Base-by-base conservation (phyloP, 1,139 yeast species). In the Yamadazyma epiphylla region DNA sequence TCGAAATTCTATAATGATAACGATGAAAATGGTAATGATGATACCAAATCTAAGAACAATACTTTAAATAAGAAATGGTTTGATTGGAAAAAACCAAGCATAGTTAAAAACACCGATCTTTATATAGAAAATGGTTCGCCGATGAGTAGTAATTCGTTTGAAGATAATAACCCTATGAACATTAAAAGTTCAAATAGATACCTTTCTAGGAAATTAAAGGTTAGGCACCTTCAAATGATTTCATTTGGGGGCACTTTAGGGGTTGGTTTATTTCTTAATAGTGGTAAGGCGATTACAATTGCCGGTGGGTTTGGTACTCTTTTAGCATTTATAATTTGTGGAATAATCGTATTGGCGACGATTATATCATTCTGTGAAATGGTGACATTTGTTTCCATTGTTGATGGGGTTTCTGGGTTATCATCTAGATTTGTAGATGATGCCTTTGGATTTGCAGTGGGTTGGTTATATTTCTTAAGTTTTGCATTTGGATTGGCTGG, bases 241-340 rank as follows among this genome's bases (percentile, higher is more conserved):
- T 85, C 94, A 0, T 64, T 87, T 25, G 91, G 94, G 3, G 94
- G 91, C 1, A 82, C 91, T 0, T 58, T 85, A 4, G 95, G 95
- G 1, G 89, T 85, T n/a, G 94, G 95, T 0, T 55, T 85, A 12
- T 70, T 84, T 41, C 60, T 84, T 25, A 80, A 83, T 29, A 71
- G 85, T n/a, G 94, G 95, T 2, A 80, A 81, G 43, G 84, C 88
- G 1, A 68, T 87, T 30, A 70, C 81, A 16, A 77, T 79, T 13
- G 82, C 89, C 3, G 96, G 96, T 3, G 95, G 95, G 0, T 60
- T 86, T 34, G 95, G 95, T 0, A 74, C 88, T 2, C 53, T 85
- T 7, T 48, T 87, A 3, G 94, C 95, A 2, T 86, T 78, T 48
- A 38, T 70, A 0, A 57, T 85, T 8, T 74, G 86, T 23, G 94